phyloP scores from a whole-genome alignment of 345 rosid species.

The Salix exigua region DNA sequence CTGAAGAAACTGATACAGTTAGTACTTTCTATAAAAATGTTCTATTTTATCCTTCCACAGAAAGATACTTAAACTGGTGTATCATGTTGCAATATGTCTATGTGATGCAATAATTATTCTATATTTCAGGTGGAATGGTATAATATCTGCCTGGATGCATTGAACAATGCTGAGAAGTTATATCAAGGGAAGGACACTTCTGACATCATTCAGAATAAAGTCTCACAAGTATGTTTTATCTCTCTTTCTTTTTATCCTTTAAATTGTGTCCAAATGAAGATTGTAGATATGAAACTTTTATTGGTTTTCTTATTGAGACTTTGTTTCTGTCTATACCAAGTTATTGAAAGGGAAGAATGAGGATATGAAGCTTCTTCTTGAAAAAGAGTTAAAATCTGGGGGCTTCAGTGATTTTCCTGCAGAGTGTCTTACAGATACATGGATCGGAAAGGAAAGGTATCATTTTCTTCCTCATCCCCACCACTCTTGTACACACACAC shows the following conservation, averaged over 20 bases:
- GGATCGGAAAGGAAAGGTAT: slow-evolving; percentile 96
- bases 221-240: slow-evolving; percentile 55
- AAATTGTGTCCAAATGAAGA: not conserved
- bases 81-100: slow-evolving; percentile 8
- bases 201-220: slow-evolving; percentile 67
- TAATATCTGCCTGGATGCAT: slow-evolving; percentile 65
- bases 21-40: slow-evolving; percentile 15
- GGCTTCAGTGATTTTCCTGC: slow-evolving; percentile 62
- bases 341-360: slow-evolving; percentile 64
- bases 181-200: slow-evolving; percentile 62
- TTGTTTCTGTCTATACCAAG: slow-evolving; percentile 33
- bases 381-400: slow-evolving; percentile 63
- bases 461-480: slow-evolving; percentile 25
- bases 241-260: not conserved
- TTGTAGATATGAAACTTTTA: not conserved
- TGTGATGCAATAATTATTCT: not conserved
- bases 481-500: not conserved
- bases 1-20: slow-evolving; percentile 86
- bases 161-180: slow-evolving; percentile 63
- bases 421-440: slow-evolving; percentile 89
- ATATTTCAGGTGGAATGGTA: slow-evolving; percentile 75
- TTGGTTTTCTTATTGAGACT: slow-evolving; percentile 1
- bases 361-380: slow-evolving; percentile 59
- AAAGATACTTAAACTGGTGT: not conserved
- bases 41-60: not conserved